A percentile compares a stretch with the other conserved stretches of the same genome.
phyloP scores from a whole-genome alignment of 305 asterid genomes.

The Fraxinus albicans region DNA sequence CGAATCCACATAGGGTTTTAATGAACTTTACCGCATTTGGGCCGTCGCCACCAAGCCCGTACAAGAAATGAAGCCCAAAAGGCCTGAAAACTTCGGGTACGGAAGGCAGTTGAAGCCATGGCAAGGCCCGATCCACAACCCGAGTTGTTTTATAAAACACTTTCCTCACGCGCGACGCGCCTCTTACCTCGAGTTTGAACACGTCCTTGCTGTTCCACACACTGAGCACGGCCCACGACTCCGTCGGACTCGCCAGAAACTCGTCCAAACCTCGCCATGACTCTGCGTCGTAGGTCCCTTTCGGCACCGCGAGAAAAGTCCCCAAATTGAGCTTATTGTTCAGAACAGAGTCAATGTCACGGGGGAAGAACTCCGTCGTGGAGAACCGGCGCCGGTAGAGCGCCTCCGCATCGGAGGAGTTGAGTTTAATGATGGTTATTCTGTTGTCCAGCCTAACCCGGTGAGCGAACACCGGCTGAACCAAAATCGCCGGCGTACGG shows the following conservation, averaged over 20 bases:
- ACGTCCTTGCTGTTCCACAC: conserved; percentile 89
- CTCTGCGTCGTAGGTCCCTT: conserved; percentile 29
- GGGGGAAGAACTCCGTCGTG: conserved; percentile 77
- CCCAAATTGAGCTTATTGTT: conserved; percentile 61
- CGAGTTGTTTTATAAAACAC: conserved; percentile 57
- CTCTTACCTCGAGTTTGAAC: conserved; percentile 75
- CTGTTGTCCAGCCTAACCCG: conserved; percentile 34
- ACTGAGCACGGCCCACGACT: conserved; percentile 87
- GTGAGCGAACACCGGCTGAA: conserved; percentile 83
- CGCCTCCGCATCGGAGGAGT: conserved; percentile 54
- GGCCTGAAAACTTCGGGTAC: conserved; percentile 79
- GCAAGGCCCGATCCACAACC: conserved; percentile 72
- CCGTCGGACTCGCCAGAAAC: conserved; percentile 54
- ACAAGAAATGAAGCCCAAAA: conserved; percentile 74
- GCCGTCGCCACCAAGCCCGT: conserved; percentile 91
- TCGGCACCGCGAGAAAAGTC: conserved; percentile 61
- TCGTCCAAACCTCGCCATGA: conserved; percentile 52
- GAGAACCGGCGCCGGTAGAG: conserved; percentile 68
- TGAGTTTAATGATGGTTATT: conserved; percentile 47
- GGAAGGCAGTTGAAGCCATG: conserved; percentile 69
- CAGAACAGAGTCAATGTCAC: conserved; percentile 71
- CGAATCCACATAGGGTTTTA: conserved; percentile 49
- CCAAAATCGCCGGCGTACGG: conserved; percentile 76
- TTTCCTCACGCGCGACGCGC: conserved; percentile 66
- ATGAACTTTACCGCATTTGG: conserved; percentile 37